phyloP scores from a whole-genome alignment of 768 basidiomycete species.

The Trametes elegans region DNA sequence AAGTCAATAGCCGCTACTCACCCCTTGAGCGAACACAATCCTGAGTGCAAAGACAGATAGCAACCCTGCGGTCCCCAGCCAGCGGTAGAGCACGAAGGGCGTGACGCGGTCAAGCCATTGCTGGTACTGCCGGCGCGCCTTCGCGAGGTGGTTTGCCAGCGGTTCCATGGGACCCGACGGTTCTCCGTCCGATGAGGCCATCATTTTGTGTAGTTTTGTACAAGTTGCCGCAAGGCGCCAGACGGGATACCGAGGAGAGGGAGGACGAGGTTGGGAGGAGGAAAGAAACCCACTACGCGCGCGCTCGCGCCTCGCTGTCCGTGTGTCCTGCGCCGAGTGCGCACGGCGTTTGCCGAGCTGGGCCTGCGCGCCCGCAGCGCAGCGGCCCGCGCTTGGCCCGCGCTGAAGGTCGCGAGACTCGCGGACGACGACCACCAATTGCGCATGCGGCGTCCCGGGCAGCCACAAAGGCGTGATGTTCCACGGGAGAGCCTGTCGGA shows the following conservation, averaged over 20 bases:
- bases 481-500: no score
- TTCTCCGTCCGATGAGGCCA: conserved; percentile 26
- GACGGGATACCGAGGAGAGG: not conserved
- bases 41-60: conserved; percentile 77
- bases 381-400: not conserved
- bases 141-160: conserved; percentile 38
- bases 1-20: conserved; percentile 41
- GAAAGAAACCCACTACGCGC: not conserved
- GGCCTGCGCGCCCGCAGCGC: not conserved
- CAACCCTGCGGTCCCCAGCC: conserved; percentile 74
- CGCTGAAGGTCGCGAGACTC: not conserved
- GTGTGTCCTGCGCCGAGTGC: not conserved
- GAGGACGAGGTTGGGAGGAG: not conserved
- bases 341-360: conserved; percentile 9
- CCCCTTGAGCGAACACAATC: conserved; percentile 87
- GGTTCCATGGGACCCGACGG: conserved; percentile 29
- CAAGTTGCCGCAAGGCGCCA: not conserved
- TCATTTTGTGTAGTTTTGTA: conserved; percentile 22
- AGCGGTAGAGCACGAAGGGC: conserved; percentile 85
- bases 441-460: no score
- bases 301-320: no score
- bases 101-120: conserved; percentile 89
- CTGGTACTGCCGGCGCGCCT: conserved; percentile 78
- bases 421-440: not conserved
- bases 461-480: no score